A percentile compares a stretch with the other conserved stretches of the same genome.
phyloP scores from a whole-genome alignment of 306 rosid genomes.

The Prunus mira region DNA sequence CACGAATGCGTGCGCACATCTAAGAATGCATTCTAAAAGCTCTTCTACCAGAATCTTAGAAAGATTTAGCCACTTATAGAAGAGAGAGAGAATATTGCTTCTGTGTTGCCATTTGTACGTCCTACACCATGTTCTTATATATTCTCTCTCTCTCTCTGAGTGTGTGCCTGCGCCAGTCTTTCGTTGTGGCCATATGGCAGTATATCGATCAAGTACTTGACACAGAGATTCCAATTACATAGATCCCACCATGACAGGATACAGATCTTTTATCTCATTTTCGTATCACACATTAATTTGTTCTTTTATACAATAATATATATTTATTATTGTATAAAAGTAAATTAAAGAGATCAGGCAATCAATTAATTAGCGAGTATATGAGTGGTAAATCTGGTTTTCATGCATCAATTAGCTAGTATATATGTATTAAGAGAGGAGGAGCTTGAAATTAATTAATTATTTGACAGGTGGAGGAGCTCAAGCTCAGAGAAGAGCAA shows the following conservation, averaged over 20 bases:
- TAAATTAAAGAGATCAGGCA: neutral
- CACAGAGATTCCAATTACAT: neutral
- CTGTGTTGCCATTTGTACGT: neutral
- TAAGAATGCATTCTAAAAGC: conserved; percentile 31
- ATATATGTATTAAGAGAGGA: neutral
- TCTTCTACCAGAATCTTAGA: conserved; percentile 38
- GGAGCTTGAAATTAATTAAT: neutral
- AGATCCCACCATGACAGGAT: neutral
- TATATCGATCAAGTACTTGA: neutral
- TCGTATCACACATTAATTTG: too few relatives aligned
- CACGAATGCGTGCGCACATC: conserved; percentile 32
- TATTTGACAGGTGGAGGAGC: conserved; percentile 75
- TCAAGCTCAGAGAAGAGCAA: conserved; percentile 71
- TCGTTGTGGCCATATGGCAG: neutral
- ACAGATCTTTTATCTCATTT: too few relatives aligned
- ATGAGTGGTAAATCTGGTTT: too few relatives aligned
- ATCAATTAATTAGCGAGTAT: too few relatives aligned
- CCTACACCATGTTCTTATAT: neutral
- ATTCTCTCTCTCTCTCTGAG: neutral
- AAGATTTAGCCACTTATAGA: conserved; percentile 39
- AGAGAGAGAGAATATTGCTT: conserved; percentile 24
- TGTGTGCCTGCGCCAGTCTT: neutral
- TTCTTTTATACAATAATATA: too few relatives aligned
- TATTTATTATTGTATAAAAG: neutral
- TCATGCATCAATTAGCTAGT: neutral